These are phyloP conservation scores for Venturia asperata DNA, from an alignment of 2,329 filamentous ascomycete species.

Conservation along the genomic window DNA sequence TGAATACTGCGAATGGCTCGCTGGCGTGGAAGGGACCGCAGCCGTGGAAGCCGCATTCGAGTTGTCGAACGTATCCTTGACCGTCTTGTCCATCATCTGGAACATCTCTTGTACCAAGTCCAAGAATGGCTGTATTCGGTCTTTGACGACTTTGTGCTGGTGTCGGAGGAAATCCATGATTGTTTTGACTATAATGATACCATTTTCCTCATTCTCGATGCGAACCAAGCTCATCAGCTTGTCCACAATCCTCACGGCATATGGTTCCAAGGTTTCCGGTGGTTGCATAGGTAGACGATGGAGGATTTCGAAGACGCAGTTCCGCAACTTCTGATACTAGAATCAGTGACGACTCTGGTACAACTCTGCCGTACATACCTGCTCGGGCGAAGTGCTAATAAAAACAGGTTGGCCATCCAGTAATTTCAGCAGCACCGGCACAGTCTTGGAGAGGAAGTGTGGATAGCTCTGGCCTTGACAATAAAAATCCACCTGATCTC, in stretches of 20 bases:
- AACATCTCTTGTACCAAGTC: constrained; percentile 93
- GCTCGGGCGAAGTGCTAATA: constrained; percentile 80
- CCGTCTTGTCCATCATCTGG: constrained; percentile 85
- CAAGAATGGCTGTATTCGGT: constrained; percentile 82
- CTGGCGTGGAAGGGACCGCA: constrained; percentile 57
- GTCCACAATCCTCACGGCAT: constrained; percentile 82
- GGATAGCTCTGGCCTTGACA: constrained; percentile 65
- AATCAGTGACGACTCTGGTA: not conserved
- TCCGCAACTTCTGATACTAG: constrained; percentile 66
- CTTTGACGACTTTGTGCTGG: constrained; percentile 72
- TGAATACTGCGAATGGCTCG: constrained; percentile 55
- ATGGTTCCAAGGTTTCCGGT: constrained; percentile 75
- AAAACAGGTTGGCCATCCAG: constrained; percentile 83
- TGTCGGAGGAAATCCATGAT: constrained; percentile 95
- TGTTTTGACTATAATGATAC: constrained; percentile 95
- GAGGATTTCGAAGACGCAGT: constrained; percentile 88
- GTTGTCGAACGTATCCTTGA: constrained; percentile 90
- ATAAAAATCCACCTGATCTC: constrained; percentile 88
- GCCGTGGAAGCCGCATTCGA: constrained; percentile 20
- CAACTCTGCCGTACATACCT: constrained; percentile 48
- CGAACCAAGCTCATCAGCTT: constrained; percentile 81
- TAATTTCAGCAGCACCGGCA: constrained; percentile 83
- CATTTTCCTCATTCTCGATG: constrained; percentile 96
- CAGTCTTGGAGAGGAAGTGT: constrained; percentile 75
- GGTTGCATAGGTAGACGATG: constrained; percentile 74